Conservation (phyloP, 169 alveolate genomes). For the Miamiensis avidus region DNA sequence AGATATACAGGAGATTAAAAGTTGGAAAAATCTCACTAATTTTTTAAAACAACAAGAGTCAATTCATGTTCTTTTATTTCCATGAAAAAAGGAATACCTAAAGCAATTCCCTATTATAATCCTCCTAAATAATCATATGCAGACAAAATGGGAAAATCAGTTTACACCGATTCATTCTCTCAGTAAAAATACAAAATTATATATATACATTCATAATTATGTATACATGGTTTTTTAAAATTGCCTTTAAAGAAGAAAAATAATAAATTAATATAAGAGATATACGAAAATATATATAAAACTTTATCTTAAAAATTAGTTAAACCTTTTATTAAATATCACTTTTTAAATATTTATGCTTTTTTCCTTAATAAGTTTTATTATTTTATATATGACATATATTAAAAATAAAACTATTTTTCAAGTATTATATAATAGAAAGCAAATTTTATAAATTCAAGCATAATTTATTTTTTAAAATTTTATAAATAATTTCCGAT, state of each 20-base stretch:
- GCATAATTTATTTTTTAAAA: neutral
- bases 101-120: constrained; percentile 49
- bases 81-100: constrained; percentile 25
- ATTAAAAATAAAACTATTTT: neutral
- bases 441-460: neutral
- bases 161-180: constrained; percentile 27
- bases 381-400: neutral
- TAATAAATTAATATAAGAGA: too few species aligned
- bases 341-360: too few species aligned
- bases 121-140: constrained; percentile 34
- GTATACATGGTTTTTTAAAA: too few species aligned
- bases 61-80: constrained; percentile 40
- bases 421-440: neutral
- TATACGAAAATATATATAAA: too few species aligned
- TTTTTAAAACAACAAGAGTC: constrained; percentile 43
- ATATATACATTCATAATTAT: neutral
- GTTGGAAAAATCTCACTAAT: constrained; percentile 35
- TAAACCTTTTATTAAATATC: too few species aligned
- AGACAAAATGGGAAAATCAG: constrained; percentile 30
- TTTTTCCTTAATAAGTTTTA: neutral
- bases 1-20: constrained; percentile 24
- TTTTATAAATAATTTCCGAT: neutral
- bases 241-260: too few species aligned
- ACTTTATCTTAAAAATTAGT: too few species aligned
- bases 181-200: constrained; percentile 16